These are phyloP conservation scores for Pachysandra terminalis DNA, from an alignment of 164 flowering plant species.

Conservation along the genomic window DNA sequence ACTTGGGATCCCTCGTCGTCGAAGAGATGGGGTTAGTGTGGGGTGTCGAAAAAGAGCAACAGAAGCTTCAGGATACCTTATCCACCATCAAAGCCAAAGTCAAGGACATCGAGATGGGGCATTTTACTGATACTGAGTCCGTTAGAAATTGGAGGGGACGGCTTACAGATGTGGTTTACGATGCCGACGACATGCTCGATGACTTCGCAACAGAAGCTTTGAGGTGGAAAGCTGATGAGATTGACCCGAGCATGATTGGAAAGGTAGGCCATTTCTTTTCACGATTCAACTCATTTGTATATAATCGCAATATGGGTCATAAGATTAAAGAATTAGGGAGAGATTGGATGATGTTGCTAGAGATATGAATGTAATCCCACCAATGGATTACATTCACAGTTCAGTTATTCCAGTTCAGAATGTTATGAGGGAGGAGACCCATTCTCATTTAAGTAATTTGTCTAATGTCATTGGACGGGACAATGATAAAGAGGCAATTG, in stretches of 20 bases:
- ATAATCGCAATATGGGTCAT: background rate
- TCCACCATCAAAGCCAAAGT: background rate
- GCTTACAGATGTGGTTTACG: slow-evolving; percentile 4
- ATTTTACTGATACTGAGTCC: background rate
- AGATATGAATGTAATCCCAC: background rate
- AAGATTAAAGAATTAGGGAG: too few species aligned
- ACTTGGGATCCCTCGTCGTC: too few species aligned
- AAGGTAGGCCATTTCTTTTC: background rate
- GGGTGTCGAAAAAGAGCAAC: background rate
- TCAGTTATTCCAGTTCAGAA: background rate
- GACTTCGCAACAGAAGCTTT: background rate
- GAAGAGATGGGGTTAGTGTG: too few species aligned
- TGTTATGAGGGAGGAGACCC: background rate
- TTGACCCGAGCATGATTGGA: background rate
- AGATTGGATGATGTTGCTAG: too few species aligned
- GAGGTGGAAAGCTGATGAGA: background rate
- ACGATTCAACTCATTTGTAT: background rate
- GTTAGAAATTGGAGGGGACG: slow-evolving; percentile 4
- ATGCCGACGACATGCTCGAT: slow-evolving; percentile 12
- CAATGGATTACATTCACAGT: too few species aligned
- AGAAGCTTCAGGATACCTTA: background rate
- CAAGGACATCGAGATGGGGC: background rate
- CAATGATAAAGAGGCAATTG: slow-evolving; percentile 5
- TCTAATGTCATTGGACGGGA: slow-evolving; percentile 12
- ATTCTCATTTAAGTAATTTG: background rate